Base-by-base conservation (phyloP, 2,329 filamentous ascomycete genomes). In the Cladophialophora exuberans region DNA sequence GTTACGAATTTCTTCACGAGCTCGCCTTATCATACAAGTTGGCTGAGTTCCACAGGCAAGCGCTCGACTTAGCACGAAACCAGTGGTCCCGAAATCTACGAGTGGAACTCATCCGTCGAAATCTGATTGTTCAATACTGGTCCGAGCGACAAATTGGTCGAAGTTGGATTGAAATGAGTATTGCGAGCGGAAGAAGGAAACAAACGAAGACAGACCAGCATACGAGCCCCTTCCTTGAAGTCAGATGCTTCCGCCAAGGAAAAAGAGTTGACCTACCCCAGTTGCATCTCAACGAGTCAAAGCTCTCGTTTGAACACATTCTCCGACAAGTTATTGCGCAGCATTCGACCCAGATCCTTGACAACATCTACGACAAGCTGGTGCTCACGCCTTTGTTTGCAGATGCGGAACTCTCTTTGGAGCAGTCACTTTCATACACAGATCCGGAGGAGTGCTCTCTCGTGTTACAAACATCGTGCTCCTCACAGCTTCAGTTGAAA, bases 61-160 rank as follows among this genome's bases (percentile, higher is more conserved):
- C 90, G 2, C 62, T 80, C 23, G 83, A 86, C 36, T 76, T 99
- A 54, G 80, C 81, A 52, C 83, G 81, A 54, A 82, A 81, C 3
- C 83, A 84, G 26, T 97, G 94, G 93, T 84, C 86, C 26, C 86
- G 89, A 52, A 85, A 86, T 28, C 71, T 97, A 41, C 84, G 83
- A 64, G 81, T 96, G 13, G 90, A 97, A 68, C 79, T 86, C 23
- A 78, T 96, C 31, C 89, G 94, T 68, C 83, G 94, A 57, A 87
- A 87, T 23, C 76, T 99, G 54, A 84, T 91, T 7, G 82, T 99
- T 28, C 92, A 97, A 66, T 99, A 99, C 72, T 99, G 94, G 94
- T 79, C 83, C 13, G 81, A 83, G 46, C 83, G 85, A 64, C 79
- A 81, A 53, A 83, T 83, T 1, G 79, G 82, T 13, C 96, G 95